Evolutionary conservation across 257 asterid species (phyloP).

Genomic region (Solanum rostratum): DNA sequence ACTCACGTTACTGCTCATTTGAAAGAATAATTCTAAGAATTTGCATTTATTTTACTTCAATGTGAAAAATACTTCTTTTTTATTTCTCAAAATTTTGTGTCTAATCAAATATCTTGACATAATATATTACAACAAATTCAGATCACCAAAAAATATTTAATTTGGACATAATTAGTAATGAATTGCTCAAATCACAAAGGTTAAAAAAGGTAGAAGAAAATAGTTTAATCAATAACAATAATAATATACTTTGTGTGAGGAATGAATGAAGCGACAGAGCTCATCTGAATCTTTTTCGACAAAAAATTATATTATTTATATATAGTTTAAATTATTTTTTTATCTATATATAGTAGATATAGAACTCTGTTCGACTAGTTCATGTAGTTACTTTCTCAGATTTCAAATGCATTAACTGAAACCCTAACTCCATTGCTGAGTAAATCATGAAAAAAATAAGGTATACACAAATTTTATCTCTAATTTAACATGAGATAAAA

Average conservation of each 20-base stretch:
- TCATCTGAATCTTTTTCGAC: no score
- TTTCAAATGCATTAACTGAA: no score
- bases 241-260: not conserved
- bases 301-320: no score
- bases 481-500: not conserved
- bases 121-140: not conserved
- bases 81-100: not conserved
- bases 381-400: no score
- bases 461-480: not conserved
- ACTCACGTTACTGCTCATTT: not conserved
- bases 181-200: not conserved
- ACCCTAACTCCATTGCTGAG: accelerated
- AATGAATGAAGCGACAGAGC: no score
- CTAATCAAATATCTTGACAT: not conserved
- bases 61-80: no score
- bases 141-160: not conserved
- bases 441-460: no score
- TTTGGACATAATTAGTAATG: not conserved
- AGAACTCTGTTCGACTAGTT: no score
- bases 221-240: not conserved
- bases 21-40: not conserved
- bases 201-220: not conserved
- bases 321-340: no score
- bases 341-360: no score
- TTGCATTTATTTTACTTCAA: not conserved